These are phyloP conservation scores for Xeromyces bisporus DNA, from an alignment of 495 filamentous ascomycete genomes.

Conservation along the genomic window DNA sequence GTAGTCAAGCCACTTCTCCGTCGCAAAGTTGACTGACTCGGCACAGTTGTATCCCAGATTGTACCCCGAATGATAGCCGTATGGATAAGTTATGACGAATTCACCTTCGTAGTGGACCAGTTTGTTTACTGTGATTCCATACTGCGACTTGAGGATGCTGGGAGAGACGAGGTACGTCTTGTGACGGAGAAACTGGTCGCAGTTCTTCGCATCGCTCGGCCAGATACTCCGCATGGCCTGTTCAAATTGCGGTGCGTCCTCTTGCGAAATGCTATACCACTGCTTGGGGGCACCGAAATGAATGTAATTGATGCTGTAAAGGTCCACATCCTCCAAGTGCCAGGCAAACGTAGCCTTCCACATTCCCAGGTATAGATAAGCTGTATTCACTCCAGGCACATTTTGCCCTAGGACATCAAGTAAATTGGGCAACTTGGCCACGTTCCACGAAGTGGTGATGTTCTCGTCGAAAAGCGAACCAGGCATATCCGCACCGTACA, in stretches of 20 bases:
- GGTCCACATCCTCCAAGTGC: constrained; percentile 96
- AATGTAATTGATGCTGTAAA: constrained; percentile 99
- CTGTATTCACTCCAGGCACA: constrained; percentile 92
- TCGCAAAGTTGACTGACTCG: constrained; percentile 96
- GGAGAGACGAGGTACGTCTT: constrained; percentile 98
- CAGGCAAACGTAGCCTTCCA: constrained; percentile 99
- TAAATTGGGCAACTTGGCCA: constrained; percentile 82
- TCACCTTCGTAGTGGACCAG: constrained; percentile 94
- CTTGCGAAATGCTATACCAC: constrained; percentile 98
- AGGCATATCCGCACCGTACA: constrained; percentile 95
- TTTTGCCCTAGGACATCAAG: constrained; percentile 90
- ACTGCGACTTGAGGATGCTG: constrained; percentile 64
- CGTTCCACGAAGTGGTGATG: constrained; percentile 78
- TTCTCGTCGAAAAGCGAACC: constrained; percentile 88
- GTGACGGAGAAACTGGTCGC: constrained; percentile 89
- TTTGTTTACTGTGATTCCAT: constrained; percentile 87
- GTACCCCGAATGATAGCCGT: constrained; percentile 96
- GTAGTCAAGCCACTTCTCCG: constrained; percentile 84
- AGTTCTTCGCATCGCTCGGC: constrained; percentile 92
- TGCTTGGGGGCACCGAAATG: constrained; percentile 98
- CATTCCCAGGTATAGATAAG: constrained; percentile 97
- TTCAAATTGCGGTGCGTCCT: constrained; percentile 87
- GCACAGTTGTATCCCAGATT: constrained; percentile 98
- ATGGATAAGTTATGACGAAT: constrained; percentile 96
- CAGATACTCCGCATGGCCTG: constrained; percentile 91